Conservation (phyloP, 2,329 filamentous ascomycete species). For the Curvularia hawaiiensis region DNA sequence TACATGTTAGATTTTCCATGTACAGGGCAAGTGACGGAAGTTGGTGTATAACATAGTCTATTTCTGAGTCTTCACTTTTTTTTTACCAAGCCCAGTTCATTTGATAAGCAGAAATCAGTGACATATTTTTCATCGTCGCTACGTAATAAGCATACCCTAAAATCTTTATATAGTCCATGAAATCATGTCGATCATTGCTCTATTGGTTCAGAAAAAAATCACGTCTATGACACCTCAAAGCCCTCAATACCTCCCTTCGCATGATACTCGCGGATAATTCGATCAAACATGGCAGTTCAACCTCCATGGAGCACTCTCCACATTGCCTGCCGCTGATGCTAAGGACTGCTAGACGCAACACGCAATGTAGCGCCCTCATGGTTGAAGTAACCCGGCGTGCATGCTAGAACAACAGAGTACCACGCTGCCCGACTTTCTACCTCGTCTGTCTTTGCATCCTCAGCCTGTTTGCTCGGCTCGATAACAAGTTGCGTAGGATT, state of each 20-base stretch:
- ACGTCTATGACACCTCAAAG: constrained; percentile 10
- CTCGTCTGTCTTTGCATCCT: constrained; percentile 14
- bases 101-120: no score
- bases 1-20: not conserved
- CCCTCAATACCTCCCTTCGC: constrained; percentile 13
- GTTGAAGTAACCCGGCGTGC: constrained; percentile 23
- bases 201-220: no score
- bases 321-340: constrained; percentile 6
- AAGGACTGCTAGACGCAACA: not conserved
- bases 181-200: no score
- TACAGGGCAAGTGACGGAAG: not conserved
- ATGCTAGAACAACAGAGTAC: constrained; percentile 12
- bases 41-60: not conserved
- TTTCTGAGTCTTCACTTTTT: not conserved
- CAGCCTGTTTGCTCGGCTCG: constrained; percentile 11
- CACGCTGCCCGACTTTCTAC: constrained; percentile 11
- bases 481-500: constrained; percentile 4
- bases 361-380: constrained; percentile 6
- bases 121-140: no score
- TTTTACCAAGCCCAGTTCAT: no score
- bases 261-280: constrained; percentile 10
- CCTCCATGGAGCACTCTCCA: constrained; percentile 10
- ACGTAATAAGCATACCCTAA: no score
- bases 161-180: no score
- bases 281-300: constrained; percentile 13